Percentiles rank a stretch among this genome's conserved stretches.
Conservation (phyloP, 2,329 filamentous ascomycete species). For the Torrubiella hemipterigena region DNA sequence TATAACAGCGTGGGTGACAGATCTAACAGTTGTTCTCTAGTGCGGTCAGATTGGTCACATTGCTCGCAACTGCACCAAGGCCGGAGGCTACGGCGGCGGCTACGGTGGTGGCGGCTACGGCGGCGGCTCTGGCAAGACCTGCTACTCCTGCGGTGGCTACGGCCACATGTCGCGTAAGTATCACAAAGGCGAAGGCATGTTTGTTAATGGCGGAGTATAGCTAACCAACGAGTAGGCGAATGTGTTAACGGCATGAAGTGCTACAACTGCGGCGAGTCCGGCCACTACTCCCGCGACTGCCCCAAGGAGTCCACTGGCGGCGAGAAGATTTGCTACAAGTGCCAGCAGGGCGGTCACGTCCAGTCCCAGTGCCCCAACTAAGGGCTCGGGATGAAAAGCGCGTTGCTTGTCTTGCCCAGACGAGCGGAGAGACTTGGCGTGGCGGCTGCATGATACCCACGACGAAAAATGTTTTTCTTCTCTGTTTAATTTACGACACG, state of each 20-base stretch:
- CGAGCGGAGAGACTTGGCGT: constrained; percentile 21
- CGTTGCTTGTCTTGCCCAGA: constrained; percentile 7
- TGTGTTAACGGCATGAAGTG: constrained; percentile 99
- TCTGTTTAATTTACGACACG: constrained; percentile 1
- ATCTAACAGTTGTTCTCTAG: constrained; percentile 23
- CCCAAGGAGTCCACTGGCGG: constrained; percentile 74
- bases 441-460: constrained; percentile 31
- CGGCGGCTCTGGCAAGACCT: constrained; percentile 62
- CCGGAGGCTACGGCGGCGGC: constrained; percentile 38
- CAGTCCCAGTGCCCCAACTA: constrained; percentile 89
- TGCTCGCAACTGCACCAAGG: constrained; percentile 75
- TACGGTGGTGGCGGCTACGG: constrained; percentile 35
- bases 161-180: constrained; percentile 83
- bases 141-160: constrained; percentile 95
- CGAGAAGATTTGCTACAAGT: constrained; percentile 99
- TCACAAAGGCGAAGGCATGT: no score
- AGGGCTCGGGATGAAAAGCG: constrained; percentile 27
- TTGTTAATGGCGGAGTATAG: background rate
- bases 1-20: background rate
- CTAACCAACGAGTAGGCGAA: constrained; percentile 44
- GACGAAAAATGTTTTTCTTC: constrained; percentile 17
- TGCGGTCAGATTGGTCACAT: constrained; percentile 96
- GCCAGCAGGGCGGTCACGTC: constrained; percentile 72
- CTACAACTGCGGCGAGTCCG: constrained; percentile 96
- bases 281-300: constrained; percentile 93